Conservation (phyloP, 2,329 filamentous ascomycete species). For the Nigrograna mackinnonii region DNA sequence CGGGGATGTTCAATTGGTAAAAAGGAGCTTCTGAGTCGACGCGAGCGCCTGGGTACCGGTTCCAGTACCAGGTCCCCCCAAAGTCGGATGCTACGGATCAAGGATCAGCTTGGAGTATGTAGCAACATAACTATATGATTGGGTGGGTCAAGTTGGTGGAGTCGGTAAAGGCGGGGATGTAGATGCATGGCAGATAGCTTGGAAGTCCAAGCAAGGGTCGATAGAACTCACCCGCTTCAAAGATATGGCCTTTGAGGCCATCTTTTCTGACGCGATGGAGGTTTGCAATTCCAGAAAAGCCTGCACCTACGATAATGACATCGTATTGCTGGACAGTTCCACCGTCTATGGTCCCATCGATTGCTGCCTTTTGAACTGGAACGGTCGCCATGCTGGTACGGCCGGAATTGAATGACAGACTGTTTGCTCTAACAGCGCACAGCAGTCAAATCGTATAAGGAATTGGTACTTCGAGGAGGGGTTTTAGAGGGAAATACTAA, state of each 20-base stretch:
- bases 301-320: slow-evolving; percentile 28
- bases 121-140: too few relatives aligned
- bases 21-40: slow-evolving; percentile 32
- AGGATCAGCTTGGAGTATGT: too few relatives aligned
- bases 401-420: neutral
- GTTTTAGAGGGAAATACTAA: too few relatives aligned
- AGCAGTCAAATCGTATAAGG: too few relatives aligned
- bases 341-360: slow-evolving; percentile 1
- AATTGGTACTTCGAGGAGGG: too few relatives aligned
- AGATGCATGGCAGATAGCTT: too few relatives aligned
- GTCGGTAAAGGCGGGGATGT: too few relatives aligned
- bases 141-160: too few relatives aligned
- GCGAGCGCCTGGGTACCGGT: slow-evolving; percentile 34
- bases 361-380: slow-evolving; percentile 2
- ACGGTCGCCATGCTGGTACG: slow-evolving; percentile 5
- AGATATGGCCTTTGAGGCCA: slow-evolving; percentile 20
- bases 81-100: slow-evolving; percentile 12
- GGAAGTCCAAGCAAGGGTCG: too few relatives aligned
- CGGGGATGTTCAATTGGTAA: slow-evolving; percentile 33
- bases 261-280: slow-evolving; percentile 22
- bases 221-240: slow-evolving; percentile 21
- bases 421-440: too few relatives aligned
- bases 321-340: slow-evolving; percentile 13
- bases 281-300: slow-evolving; percentile 26
- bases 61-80: slow-evolving; percentile 33